Evolutionary conservation across 1,284 basidiomycete genomes (phyloP), one percentile per base, ranked within the genome.

Genomic region (Cutaneotrichosporon mucoides): DNA sequence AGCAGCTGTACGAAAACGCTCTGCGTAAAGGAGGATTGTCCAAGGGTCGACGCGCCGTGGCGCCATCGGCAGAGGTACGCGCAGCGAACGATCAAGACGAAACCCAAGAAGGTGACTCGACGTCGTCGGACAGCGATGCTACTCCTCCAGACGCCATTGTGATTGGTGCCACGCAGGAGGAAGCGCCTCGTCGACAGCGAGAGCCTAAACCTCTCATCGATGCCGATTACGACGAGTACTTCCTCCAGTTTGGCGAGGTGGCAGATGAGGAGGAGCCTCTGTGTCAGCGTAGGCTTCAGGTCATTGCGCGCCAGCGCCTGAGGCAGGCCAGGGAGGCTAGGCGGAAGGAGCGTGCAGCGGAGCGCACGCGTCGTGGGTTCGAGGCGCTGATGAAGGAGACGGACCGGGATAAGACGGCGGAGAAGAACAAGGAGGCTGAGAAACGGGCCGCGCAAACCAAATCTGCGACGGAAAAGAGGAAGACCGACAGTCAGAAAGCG

Each of bases 191-290:
- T 1, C 53, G 53, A 4, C 57, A 35, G 1, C 11, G 5, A 6
- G 46, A 48, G 34, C 66, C 66, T 1, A 54, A 62, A 12, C 50
- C 48, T 9, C 53, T 73, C 7, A 50, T 60, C 5, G 73, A 74
- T 41, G 64, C 59, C 9, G 76, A 78, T 53, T 68, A 61, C 41
- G 71, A 74, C 37, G 72, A 73, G 43, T 76, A 72, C 58, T 68
- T 71, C 43, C 24, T 69, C n/a, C 57, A 66, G 45, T 69, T 71
- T 55, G 75, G 72, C 1, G 53, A 53, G 9, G 62, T 62, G 4
- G 59, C 70, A 3, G 69, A 70, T 33, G 71, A 71, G 7, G 67
- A 67, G 15, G 69, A 73, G 36, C 60, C 56, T 3, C 55, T 60
- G 13, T 62, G 43, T 4, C 48, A 45, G 9, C 35, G 43, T 8